Evolutionary conservation across 495 filamentous ascomycete genomes (phyloP).

Genomic region (Hypoxylon perforatum): DNA sequence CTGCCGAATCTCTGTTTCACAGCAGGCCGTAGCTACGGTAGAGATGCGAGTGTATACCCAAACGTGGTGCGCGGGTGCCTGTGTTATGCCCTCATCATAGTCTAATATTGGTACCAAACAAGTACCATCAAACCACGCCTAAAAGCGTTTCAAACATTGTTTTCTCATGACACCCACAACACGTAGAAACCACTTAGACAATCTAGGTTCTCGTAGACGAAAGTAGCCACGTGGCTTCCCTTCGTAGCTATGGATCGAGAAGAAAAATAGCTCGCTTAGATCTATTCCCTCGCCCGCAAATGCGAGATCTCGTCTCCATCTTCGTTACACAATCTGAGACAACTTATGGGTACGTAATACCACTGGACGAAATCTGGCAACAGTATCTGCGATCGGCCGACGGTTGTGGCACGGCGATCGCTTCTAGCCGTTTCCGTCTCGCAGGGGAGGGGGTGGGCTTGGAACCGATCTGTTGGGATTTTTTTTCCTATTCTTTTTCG

Average conservation of each 20-base stretch:
- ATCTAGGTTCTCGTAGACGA: too few relatives aligned
- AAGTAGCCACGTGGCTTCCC: background rate
- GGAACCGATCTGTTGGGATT: background rate
- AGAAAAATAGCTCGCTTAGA: slow-evolving; percentile 38
- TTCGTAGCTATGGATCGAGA: too few relatives aligned
- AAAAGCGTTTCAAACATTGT: too few relatives aligned
- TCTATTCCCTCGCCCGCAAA: slow-evolving; percentile 1
- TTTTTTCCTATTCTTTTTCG: background rate
- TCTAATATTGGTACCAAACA: slow-evolving; percentile 8
- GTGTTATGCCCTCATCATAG: slow-evolving; percentile 5
- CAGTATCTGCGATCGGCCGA: slow-evolving; percentile 39
- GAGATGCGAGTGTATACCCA: slow-evolving; percentile 27
- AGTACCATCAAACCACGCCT: too few relatives aligned
- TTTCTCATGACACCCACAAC: too few relatives aligned
- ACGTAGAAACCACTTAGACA: too few relatives aligned
- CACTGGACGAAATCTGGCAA: slow-evolving; percentile 19
- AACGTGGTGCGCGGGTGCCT: slow-evolving; percentile 14
- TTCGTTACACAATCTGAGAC: slow-evolving; percentile 40
- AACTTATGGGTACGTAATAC: slow-evolving; percentile 10
- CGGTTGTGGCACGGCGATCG: slow-evolving; percentile 27
- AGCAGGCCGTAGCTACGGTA: slow-evolving; percentile 31
- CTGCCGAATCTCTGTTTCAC: slow-evolving; percentile 43
- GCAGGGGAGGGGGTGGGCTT: too few relatives aligned
- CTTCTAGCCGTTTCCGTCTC: slow-evolving; percentile 34
- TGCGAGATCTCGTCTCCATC: slow-evolving; percentile 7